Base-by-base conservation (phyloP, 2,329 filamentous ascomycete genomes). In the Fusarium odoratissimum region DNA sequence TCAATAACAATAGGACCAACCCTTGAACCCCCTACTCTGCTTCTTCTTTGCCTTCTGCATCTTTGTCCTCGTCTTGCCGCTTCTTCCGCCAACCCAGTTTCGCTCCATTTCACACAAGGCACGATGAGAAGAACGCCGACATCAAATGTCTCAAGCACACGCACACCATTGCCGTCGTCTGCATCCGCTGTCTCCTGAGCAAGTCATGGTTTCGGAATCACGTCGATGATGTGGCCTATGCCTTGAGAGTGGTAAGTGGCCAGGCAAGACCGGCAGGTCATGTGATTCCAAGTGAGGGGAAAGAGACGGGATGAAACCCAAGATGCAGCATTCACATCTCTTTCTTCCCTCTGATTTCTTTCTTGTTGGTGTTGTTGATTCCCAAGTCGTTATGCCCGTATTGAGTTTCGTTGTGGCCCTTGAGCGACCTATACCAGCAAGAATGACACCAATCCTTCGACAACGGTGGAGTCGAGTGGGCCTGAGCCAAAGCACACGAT, bases 221-320 rank as follows among this genome's bases (percentile, higher is more conserved):
- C 69, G 64, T 74, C 66, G 69, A 72, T 68, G 67, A 78, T 77
- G 74, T 75, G 73, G 74, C 75, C 77, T 68, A 71, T 56, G 63
- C 62, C 72, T 63, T 71, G 63, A 69, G 68, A 65, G 63, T 64
- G 67, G 65, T 76, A 68, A 67, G 72, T 75, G 66, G 68, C 64
- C 67, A 72, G 69, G 61, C 64, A 64, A 73, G 62, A 63, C 41
- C 49, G 38, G 60, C 40, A 71, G 71, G 74, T 80, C 79, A 80
- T 78, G 78, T 80, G 79, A 80, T 76, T 44, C 21, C 11, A 58
- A 54, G 67, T 78, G 78, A 80, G 79, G 79, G 79, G 79, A 79
- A 80, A 60, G 66, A 73, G 74, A 73, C 64, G 63, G 72, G 70
- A 78, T 75, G 76, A 75, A 75, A 76, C 76, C 68, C 64, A 67